A percentile compares a stretch with the other conserved stretches of the same genome.
These are phyloP conservation scores for Rhizomucor pusillus DNA, from an alignment of 371 early-diverging fungal genomes.

Conservation along the genomic window DNA sequence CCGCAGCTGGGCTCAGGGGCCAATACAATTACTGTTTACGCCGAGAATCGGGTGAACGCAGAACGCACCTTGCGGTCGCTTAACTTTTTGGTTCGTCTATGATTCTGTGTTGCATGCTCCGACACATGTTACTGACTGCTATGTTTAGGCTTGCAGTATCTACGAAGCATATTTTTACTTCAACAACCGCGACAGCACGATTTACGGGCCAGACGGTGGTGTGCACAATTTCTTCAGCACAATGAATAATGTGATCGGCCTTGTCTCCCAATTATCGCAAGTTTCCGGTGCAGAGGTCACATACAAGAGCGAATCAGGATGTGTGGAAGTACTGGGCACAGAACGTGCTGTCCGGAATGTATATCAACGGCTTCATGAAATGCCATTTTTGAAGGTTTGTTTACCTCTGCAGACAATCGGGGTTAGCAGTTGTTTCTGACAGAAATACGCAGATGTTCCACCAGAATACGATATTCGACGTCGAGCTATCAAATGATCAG, in stretches of 20 bases:
- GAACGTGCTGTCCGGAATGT: slow-evolving; percentile 58
- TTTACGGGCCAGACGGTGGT: slow-evolving; percentile 28
- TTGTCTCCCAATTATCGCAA: slow-evolving; percentile 50
- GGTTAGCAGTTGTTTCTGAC: not conserved
- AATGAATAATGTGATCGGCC: slow-evolving; percentile 28
- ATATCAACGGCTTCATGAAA: slow-evolving; percentile 49
- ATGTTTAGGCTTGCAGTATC: slow-evolving; percentile 47
- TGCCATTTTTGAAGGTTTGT: slow-evolving; percentile 41
- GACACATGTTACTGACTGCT: not conserved
- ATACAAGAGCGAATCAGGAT: slow-evolving; percentile 42
- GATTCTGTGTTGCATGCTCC: not conserved
- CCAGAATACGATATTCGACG: slow-evolving; percentile 31
- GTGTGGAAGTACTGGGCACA: slow-evolving; percentile 63
- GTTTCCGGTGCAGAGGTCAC: slow-evolving; percentile 57
- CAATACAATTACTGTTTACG: slow-evolving; percentile 56
- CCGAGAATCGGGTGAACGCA: slow-evolving; percentile 70
- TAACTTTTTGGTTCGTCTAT: slow-evolving; percentile 59
- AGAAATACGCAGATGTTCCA: slow-evolving; percentile 22
- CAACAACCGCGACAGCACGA: slow-evolving; percentile 32
- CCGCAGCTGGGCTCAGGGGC: slow-evolving; percentile 62
- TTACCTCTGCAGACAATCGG: not conserved
- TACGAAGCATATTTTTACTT: slow-evolving; percentile 62
- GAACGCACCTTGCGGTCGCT: slow-evolving; percentile 70
- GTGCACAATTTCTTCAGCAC: slow-evolving; percentile 33
- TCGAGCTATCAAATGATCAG: slow-evolving; percentile 81